Conservation (phyloP, 176 grass and related monocot species). For the Carex pumila region DNA sequence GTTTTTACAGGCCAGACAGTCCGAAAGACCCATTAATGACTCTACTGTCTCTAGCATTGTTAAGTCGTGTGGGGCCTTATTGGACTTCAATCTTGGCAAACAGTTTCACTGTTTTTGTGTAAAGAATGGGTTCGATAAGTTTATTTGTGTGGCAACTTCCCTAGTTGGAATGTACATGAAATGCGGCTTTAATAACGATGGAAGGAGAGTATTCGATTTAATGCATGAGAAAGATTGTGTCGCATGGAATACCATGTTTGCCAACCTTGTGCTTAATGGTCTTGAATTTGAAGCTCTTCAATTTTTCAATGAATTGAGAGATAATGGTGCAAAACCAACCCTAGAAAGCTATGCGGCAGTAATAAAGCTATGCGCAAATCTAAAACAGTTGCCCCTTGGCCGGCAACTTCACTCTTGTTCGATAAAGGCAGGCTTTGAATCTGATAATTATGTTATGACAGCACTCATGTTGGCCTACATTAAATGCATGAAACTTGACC, state of each 20-base stretch:
- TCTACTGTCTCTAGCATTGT: conserved; percentile 23
- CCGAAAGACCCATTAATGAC: not conserved
- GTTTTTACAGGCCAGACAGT: conserved; percentile 12
- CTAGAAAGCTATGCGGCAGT: conserved; percentile 45
- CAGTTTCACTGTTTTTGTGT: conserved; percentile 51
- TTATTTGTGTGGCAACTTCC: conserved; percentile 27
- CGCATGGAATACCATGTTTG: conserved; percentile 55
- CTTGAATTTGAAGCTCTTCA: conserved; percentile 38
- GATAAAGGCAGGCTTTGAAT: conserved; percentile 41
- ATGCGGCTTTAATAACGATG: conserved; percentile 36
- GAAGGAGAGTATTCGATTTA: conserved; percentile 38
- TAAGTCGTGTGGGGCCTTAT: conserved; percentile 20
- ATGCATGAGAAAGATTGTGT: conserved; percentile 47
- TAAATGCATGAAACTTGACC: conserved; percentile 39
- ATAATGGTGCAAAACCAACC: conserved; percentile 24
- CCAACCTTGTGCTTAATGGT: conserved; percentile 44
- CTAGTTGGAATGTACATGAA: conserved; percentile 50
- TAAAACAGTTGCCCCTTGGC: conserved; percentile 37
- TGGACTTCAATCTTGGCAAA: conserved; percentile 16
- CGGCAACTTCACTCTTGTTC: conserved; percentile 56
- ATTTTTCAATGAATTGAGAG: conserved; percentile 40
- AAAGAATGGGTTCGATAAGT: conserved; percentile 19
- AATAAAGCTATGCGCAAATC: conserved; percentile 61
- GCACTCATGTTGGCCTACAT: conserved; percentile 44
- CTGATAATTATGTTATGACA: conserved; percentile 45